Evolutionary conservation across 1,139 yeast species (phyloP), one percentile per base, ranked within the genome.

Genomic region (Lodderomyces jiufengensis): DNA sequence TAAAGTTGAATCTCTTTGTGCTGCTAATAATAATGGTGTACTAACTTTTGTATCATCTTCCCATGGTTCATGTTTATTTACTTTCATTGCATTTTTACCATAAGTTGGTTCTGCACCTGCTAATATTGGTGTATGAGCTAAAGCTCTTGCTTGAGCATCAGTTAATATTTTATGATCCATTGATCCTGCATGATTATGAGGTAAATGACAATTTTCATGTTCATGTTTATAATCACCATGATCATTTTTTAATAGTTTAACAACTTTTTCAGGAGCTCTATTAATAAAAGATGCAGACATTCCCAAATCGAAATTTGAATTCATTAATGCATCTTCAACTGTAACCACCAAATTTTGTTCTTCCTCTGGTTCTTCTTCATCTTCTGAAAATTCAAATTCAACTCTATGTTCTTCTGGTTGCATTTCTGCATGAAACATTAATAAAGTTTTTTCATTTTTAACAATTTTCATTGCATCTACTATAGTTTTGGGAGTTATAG

Each of bases 361-460:
- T 9, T 31, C 50, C 10, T 46, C 51, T 21, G 55, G 33, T 11
- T 43, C 36, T 40, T 57, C 53, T 37, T 47, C 45, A 12, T 50
- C 54, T 39, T 57, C 52, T 14, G 54, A 52, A 13, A 59, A 12
- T 10, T 31, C 45, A 26, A 58, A 46, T 29, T 44, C 46, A 2
- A 61, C 60, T 8, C 61, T 52, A 9, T 43, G 41, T 37, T 51
- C 57, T 24, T 29, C 45, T 9, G 78, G 76, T 47, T 80, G 85
- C 82, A 84, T 78, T 57, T 88, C 97, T 2, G 97, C 96, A 52
- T 88, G 97, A 66, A 88, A 88, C 95, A 90, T 81, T 49, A 87
- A 69, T 50, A 86, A 60, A 0, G 96, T 84, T 22, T 78, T 73
- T 37, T 73, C 61, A 13, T 76, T 82, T 39, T 78, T 65, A 2